A percentile compares a stretch with the other conserved stretches of the same genome.
phyloP scores from a whole-genome alignment of 1,284 basidiomycete genomes.

The Ganoderma boninense region DNA sequence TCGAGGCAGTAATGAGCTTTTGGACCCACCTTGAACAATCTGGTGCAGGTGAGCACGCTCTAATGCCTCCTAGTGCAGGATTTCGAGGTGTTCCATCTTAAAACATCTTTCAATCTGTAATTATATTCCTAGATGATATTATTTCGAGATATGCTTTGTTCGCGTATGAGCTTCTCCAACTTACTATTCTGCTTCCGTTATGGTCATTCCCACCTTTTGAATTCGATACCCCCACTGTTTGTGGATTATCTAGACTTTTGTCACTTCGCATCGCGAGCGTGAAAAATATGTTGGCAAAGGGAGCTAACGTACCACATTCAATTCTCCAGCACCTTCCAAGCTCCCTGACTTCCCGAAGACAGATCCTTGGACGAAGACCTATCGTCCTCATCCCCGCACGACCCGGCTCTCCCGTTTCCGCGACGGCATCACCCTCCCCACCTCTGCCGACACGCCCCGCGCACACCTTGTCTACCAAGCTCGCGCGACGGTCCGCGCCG shows the following conservation, averaged over 20 bases:
- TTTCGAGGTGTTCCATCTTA: too few relatives aligned
- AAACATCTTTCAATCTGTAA: too few relatives aligned
- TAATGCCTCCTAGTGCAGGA: too few relatives aligned
- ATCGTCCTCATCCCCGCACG: not conserved
- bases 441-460: not conserved
- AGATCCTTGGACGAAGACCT: not conserved
- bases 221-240: too few relatives aligned
- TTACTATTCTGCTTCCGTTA: too few relatives aligned
- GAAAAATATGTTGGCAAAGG: not conserved
- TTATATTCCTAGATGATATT: too few relatives aligned
- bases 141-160: too few relatives aligned
- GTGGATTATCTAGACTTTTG: too few relatives aligned
- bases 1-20: conserved; percentile 17
- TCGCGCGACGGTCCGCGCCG: not conserved
- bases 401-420: not conserved
- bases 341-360: not conserved
- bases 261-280: not conserved
- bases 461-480: not conserved
- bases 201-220: too few relatives aligned
- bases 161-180: too few relatives aligned
- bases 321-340: not conserved
- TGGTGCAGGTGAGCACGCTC: conserved; percentile 12
- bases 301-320: not conserved
- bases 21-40: conserved; percentile 10
- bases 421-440: not conserved